Base-by-base conservation (phyloP, 2,329 filamentous ascomycete genomes). In the Pseudocercospora crystallina region DNA sequence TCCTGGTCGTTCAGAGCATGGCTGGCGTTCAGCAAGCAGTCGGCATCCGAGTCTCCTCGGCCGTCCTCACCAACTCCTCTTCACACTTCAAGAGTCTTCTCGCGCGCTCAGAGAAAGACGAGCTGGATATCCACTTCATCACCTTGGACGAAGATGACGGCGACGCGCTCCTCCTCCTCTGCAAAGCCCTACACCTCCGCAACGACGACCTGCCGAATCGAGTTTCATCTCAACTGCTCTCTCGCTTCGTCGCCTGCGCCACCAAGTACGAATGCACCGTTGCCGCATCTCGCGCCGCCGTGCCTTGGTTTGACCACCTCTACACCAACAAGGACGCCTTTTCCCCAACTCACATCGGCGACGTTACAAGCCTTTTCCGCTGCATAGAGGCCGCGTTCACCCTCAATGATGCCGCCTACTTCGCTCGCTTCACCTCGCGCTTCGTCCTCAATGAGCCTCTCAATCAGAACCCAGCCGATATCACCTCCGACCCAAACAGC, bases 381-480 rank as follows among this genome's bases (percentile, higher is more conserved):
- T 54, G 62, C 43, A 51, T 65, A 35, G 54, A 66, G 46, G 60
- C 61, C 1, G 51, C 59, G 10, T 58, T 53, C 37, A 15, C 61
- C 30, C 59, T 65, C 48, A 58, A 65, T 43, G 63, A 67, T 42
- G 56, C 65, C 12, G 43, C 57, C 46, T 65, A 51, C 47, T 66
- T 66, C 56, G 56, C 62, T 3, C 58, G 64, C 37, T 64, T 65
- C 54, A 61, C 61, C 9, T 49, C 56, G 12, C 57, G 54, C 43
- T 66, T 52, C 50, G 47, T 64, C 15, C 51, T 54, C n/a, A 36
- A 37, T 5, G 46, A 49, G 33, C 39, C 56, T 8, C 12, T 55
- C 11, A 38, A 45, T 5, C 47, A 47, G 10, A 17, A 13, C n/a
- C 32, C 45, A 8, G 15, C 15, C 29, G 46, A 38, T 15, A 43